Evolutionary conservation across 2,329 filamentous ascomycete genomes (phyloP).

Genomic region (Bipolaris oryzae): DNA sequence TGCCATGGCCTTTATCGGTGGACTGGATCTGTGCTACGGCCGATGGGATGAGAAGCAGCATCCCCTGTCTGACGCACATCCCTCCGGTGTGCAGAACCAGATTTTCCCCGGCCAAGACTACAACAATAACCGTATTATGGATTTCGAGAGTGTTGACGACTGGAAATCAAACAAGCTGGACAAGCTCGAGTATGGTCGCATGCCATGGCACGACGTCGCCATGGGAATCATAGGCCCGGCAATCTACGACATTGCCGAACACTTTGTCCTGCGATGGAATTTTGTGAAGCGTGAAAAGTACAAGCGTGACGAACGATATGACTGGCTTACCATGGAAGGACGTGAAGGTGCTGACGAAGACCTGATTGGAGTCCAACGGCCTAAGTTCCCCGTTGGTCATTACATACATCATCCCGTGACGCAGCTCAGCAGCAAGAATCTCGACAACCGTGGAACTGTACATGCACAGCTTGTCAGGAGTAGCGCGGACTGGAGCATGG

Average conservation of each 20-base stretch:
- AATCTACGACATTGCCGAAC: constrained; percentile 92
- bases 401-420: constrained; percentile 81
- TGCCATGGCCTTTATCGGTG: constrained; percentile 87
- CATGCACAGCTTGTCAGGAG: constrained; percentile 87
- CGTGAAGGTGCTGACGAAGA: constrained; percentile 80
- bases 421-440: constrained; percentile 69
- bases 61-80: constrained; percentile 83
- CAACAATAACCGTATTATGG: constrained; percentile 96
- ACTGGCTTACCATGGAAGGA: constrained; percentile 83
- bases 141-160: constrained; percentile 87
- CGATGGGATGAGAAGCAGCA: constrained; percentile 91
- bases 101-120: constrained; percentile 96
- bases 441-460: constrained; percentile 69
- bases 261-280: constrained; percentile 95
- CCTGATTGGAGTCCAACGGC: constrained; percentile 84
- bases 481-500: constrained; percentile 91
- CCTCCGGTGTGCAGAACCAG: constrained; percentile 78
- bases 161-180: constrained; percentile 94
- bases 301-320: constrained; percentile 81
- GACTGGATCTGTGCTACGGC: constrained; percentile 93
- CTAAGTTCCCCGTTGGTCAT: constrained; percentile 85
- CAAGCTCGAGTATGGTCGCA: constrained; percentile 89
- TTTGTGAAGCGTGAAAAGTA: constrained; percentile 98
- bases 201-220: constrained; percentile 97
- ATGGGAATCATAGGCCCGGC: constrained; percentile 91